phyloP scores from a whole-genome alignment of 768 basidiomycete genomes.

The Auricularia sp. region DNA sequence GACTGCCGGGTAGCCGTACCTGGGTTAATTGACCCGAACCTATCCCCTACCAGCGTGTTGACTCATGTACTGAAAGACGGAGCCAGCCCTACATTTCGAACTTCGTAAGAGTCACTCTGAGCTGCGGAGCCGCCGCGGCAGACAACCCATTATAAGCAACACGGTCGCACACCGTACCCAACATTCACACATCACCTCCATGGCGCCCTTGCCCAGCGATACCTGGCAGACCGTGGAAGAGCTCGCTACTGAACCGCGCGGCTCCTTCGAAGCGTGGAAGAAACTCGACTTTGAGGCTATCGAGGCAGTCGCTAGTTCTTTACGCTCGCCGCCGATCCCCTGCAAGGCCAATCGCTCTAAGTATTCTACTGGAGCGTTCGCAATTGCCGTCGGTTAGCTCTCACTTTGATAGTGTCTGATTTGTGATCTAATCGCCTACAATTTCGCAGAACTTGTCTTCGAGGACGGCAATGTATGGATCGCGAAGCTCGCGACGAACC shows the following conservation, averaged over 20 bases:
- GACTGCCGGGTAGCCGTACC: too few species aligned
- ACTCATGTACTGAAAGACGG: too few species aligned
- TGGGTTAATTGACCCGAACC: too few species aligned
- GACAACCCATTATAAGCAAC: too few species aligned
- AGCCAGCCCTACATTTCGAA: too few species aligned
- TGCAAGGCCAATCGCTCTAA: background rate
- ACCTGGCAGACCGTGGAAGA: background rate
- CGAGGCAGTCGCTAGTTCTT: background rate
- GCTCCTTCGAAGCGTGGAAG: background rate
- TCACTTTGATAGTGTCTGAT: background rate
- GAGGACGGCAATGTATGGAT: background rate
- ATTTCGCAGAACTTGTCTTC: background rate
- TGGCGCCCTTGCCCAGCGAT: background rate
- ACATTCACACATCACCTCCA: too few species aligned
- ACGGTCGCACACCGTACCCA: too few species aligned
- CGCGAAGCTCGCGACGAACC: background rate
- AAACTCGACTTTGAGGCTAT: background rate
- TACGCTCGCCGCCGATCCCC: background rate
- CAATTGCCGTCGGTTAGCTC: background rate
- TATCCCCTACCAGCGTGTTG: too few species aligned
- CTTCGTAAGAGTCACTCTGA: too few species aligned
- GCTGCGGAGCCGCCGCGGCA: too few species aligned
- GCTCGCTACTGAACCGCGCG: background rate
- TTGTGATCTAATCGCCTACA: background rate
- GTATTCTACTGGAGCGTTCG: background rate